These are phyloP conservation scores for Ceriops zippeliana DNA, from an alignment of 345 rosid genomes.

Conservation along the genomic window DNA sequence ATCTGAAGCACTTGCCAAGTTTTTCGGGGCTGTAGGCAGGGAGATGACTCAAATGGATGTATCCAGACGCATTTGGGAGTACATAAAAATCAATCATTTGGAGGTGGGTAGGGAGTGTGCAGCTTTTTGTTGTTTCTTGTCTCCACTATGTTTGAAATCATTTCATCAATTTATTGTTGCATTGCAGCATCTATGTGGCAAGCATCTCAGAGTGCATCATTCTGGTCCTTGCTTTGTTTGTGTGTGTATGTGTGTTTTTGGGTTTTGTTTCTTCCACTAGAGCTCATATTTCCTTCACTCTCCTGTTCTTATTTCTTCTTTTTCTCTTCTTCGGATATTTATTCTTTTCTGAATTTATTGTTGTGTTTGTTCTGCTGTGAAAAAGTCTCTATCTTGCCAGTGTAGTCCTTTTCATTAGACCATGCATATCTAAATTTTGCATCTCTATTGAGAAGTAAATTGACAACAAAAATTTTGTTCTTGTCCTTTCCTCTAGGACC, in stretches of 20 bases:
- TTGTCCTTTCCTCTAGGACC: conserved; percentile 48
- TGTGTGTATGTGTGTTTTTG: background rate
- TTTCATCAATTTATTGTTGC: background rate
- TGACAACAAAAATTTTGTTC: conserved; percentile 2
- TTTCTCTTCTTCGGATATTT: background rate
- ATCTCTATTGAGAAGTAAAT: background rate
- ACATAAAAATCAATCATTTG: conserved; percentile 61
- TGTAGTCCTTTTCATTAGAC: background rate
- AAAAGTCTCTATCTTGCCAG: too few species aligned
- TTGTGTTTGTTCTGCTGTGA: background rate
- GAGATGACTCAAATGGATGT: conserved; percentile 64
- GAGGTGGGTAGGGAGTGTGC: conserved; percentile 48
- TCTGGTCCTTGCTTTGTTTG: conserved; percentile 9
- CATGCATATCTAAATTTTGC: background rate
- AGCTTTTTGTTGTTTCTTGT: conserved; percentile 3
- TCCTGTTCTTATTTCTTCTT: background rate
- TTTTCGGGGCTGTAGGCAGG: conserved; percentile 59
- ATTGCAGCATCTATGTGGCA: background rate
- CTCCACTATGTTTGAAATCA: background rate
- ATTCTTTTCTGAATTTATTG: background rate
- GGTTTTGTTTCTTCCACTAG: background rate
- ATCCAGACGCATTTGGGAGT: conserved; percentile 65
- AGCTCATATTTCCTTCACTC: background rate
- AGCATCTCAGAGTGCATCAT: background rate
- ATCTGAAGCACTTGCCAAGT: conserved; percentile 81